Base-by-base conservation (phyloP, 2,329 filamentous ascomycete species). In the Bipolaris gigantea region DNA sequence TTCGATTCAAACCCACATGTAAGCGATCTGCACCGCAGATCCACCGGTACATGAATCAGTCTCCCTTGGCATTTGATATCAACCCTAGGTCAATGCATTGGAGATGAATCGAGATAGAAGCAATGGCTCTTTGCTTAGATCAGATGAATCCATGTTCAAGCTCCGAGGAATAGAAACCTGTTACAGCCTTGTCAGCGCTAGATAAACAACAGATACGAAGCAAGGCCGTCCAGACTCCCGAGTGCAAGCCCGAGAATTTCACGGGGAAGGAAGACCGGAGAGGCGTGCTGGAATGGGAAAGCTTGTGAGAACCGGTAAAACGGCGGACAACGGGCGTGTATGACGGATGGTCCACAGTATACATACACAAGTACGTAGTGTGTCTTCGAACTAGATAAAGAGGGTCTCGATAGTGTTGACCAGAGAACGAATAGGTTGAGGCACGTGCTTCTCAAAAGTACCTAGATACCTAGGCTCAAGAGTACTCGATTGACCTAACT, bases 21-120 rank as follows among this genome's bases (percentile, higher is more conserved):
- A 30, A 30, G 27, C 27, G 27, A 30, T 30, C 27, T 30, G 27
- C 27, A 13, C 27, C 27, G 27, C 27, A 30, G 27, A 30, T 30
- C 10, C 27, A 13, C 27, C 10, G 27, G 27, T 30, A 13, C 27
- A 3, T 30, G 27, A 30, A 3, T 30, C 27, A 30, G 10, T 30
- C 27, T 30, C 10, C 27, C 9, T 30, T 8, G 27, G 27, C 27
- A 30, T 30, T 16, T 35, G 10, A 35, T 19, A 41, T 16, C 38
- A 30, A 30, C 27, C 10, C 11, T 30, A 10, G 27, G 27, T 27
- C 38, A 27, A 41, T 21, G 23, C 27, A 11, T 13, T 33, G 16
- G 38, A 70, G 71, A 2, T 68, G 73, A 41, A 57, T 68, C 3
- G 71, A 58, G 2, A 69, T 74, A 15, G 68, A 73, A 38, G 66